A percentile compares a stretch with the other conserved stretches of the same genome.
Evolutionary conservation across 495 filamentous ascomycete species (phyloP).

Genomic region (Glutinoglossum americanum): DNA sequence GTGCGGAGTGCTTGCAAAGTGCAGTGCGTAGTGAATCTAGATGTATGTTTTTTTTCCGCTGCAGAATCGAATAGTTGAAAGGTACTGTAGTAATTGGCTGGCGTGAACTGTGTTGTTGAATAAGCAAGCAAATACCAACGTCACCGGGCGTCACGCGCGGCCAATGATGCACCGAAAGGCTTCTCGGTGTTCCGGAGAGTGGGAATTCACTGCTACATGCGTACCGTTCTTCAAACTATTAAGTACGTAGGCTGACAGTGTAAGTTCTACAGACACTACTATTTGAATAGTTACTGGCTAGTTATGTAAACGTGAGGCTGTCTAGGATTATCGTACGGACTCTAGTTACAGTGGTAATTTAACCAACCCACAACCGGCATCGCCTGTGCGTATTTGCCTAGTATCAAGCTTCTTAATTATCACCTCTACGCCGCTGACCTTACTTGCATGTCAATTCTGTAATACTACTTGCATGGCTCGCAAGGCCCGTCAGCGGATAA

Average conservation of each 20-base stretch:
- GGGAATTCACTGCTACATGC: background rate
- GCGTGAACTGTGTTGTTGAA: background rate
- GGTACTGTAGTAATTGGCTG: background rate
- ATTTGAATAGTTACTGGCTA: background rate
- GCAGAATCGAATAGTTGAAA: background rate
- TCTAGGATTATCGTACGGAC: background rate
- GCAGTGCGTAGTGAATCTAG: background rate
- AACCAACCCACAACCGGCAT: background rate
- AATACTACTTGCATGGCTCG: constrained; percentile 16
- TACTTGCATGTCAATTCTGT: background rate
- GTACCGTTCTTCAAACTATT: no score
- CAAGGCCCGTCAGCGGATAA: constrained; percentile 23
- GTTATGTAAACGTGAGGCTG: background rate
- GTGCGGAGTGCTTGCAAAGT: background rate
- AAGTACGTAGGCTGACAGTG: background rate
- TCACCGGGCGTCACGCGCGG: background rate
- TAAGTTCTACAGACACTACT: background rate
- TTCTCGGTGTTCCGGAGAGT: no score
- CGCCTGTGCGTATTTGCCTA: background rate
- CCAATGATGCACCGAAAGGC: background rate
- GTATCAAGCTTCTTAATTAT: background rate
- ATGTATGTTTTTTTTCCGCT: no score
- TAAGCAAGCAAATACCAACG: background rate
- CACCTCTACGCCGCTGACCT: background rate
- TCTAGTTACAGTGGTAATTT: no score